Evolutionary conservation across 768 basidiomycete species (phyloP).

Genomic region (Suillus subaureus): DNA sequence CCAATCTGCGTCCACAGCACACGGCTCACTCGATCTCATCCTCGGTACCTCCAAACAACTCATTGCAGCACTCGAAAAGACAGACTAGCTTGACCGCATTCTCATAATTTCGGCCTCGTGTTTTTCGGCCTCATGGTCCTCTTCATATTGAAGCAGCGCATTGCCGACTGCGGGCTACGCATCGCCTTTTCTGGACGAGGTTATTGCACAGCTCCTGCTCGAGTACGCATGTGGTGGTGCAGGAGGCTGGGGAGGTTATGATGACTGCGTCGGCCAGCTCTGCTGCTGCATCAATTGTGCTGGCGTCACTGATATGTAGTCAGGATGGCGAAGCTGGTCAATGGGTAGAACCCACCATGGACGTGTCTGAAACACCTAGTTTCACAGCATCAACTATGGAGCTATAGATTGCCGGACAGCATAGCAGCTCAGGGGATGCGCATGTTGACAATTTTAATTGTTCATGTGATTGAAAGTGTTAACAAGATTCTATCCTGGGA

Average conservation of each 20-base stretch:
- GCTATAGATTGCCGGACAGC: neutral
- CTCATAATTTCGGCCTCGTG: too few species aligned
- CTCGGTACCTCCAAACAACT: constrained; percentile 82
- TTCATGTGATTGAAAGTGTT: too few species aligned
- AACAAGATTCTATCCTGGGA: too few species aligned
- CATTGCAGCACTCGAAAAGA: constrained; percentile 83
- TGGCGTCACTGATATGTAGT: neutral
- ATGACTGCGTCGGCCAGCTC: neutral
- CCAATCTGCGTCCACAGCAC: constrained; percentile 69
- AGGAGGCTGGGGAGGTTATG: constrained; percentile 8
- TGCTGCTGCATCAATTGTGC: neutral
- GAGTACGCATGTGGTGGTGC: neutral
- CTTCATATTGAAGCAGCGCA: constrained; percentile 85
- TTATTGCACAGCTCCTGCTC: constrained; percentile 57
- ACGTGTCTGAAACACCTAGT: neutral
- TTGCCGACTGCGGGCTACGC: constrained; percentile 77
- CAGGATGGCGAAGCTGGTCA: neutral
- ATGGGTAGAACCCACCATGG: neutral
- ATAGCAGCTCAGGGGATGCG: too few species aligned
- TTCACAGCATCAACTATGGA: neutral
- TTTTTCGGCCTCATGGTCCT: constrained; percentile 83
- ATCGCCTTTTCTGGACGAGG: constrained; percentile 89
- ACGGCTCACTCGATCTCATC: constrained; percentile 71
- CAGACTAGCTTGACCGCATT: constrained; percentile 93
- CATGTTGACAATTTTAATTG: neutral